phyloP scores from a whole-genome alignment of 2,329 filamentous ascomycete genomes.

The Hawksworthiomyces lignivorus region DNA sequence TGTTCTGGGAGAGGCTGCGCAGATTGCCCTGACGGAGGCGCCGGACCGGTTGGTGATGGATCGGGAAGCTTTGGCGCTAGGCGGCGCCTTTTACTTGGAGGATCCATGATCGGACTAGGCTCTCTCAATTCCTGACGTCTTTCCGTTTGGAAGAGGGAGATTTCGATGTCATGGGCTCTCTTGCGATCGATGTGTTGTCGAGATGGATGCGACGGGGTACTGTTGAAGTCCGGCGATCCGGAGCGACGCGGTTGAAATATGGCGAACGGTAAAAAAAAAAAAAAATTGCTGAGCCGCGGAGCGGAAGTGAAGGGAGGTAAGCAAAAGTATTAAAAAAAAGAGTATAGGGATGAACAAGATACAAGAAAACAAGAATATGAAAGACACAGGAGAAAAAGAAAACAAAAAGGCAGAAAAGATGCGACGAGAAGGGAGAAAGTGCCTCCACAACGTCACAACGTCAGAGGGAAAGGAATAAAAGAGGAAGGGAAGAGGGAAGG shows the following conservation, averaged over 20 bases:
- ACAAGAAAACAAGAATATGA: too few species aligned
- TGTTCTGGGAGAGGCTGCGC: slow-evolving; percentile 14
- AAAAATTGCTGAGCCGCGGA: neutral
- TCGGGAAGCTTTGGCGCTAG: slow-evolving; percentile 22
- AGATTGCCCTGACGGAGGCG: slow-evolving; percentile 12
- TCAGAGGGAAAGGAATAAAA: too few species aligned
- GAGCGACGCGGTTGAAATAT: slow-evolving; percentile 16
- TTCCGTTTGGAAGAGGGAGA: too few species aligned
- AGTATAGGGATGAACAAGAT: neutral
- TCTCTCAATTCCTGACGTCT: too few species aligned
- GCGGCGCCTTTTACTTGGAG: slow-evolving; percentile 21
- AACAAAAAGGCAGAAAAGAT: too few species aligned
- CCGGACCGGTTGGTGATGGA: slow-evolving; percentile 10
- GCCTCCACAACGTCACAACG: too few species aligned
- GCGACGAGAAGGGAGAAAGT: too few species aligned
- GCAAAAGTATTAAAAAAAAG: neutral
- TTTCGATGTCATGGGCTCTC: neutral
- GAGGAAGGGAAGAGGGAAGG: neutral
- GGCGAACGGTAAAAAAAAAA: neutral
- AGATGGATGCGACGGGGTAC: slow-evolving; percentile 2
- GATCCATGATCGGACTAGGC: slow-evolving; percentile 19
- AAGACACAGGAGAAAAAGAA: too few species aligned
- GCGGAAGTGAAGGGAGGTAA: neutral
- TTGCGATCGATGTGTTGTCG: slow-evolving; percentile 1
- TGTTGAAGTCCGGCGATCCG: slow-evolving; percentile 6